Evolutionary conservation across 306 rosid species (phyloP).

Genomic region (Neltuma alba): DNA sequence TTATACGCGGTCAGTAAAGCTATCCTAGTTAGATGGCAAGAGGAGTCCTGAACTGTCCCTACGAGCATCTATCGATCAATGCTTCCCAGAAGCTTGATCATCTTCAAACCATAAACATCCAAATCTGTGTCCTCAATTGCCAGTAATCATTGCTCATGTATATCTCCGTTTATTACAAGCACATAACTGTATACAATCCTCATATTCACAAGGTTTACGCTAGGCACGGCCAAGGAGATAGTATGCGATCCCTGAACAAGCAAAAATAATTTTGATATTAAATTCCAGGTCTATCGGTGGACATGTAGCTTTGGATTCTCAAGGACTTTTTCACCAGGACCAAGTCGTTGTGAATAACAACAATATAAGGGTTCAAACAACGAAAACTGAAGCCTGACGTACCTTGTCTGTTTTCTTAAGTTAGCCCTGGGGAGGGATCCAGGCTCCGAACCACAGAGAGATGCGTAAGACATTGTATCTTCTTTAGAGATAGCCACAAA

Average conservation of each 20-base stretch:
- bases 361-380: neutral
- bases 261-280: constrained; percentile 4
- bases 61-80: constrained; percentile 38
- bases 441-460: constrained; percentile 84
- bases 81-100: constrained; percentile 34
- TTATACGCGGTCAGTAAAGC: constrained; percentile 44
- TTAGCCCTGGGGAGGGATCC: constrained; percentile 86
- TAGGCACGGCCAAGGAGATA: constrained; percentile 42
- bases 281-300: neutral
- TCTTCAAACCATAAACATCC: constrained; percentile 46
- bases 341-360: neutral
- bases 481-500: constrained; percentile 86
- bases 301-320: neutral
- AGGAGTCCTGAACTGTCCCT: constrained; percentile 45
- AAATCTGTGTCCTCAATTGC: constrained; percentile 51
- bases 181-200: constrained; percentile 66
- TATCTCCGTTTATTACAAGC: constrained; percentile 67
- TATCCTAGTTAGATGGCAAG: constrained; percentile 10
- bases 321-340: constrained; percentile 3
- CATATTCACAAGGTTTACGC: constrained; percentile 68
- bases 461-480: constrained; percentile 89
- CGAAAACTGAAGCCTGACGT: constrained; percentile 19
- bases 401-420: constrained; percentile 39
- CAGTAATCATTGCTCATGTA: constrained; percentile 48
- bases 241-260: constrained; percentile 58